These are phyloP conservation scores for Mycena sanguinolenta DNA, from an alignment of 768 basidiomycete genomes.

Conservation along the genomic window DNA sequence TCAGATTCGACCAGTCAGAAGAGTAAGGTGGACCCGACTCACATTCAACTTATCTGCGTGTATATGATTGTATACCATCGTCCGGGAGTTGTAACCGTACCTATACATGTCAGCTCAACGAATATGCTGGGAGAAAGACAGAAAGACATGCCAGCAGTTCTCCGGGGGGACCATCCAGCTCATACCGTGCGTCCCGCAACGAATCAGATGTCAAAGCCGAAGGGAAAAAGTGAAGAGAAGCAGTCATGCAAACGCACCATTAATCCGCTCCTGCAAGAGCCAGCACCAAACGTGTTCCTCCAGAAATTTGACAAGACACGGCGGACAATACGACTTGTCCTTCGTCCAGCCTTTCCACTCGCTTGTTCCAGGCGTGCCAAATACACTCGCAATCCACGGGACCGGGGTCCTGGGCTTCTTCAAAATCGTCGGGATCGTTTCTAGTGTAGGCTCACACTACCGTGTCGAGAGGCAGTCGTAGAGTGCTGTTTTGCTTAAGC, in stretches of 20 bases:
- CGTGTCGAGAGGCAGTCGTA: too few relatives aligned
- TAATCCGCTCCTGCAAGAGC: constrained; percentile 10
- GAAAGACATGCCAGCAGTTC: constrained; percentile 30
- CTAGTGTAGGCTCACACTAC: neutral
- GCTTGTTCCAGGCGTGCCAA: neutral
- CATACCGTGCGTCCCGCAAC: too few relatives aligned
- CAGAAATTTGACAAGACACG: constrained; percentile 27
- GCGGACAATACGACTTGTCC: constrained; percentile 18
- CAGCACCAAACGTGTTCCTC: constrained; percentile 29
- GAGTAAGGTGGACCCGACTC: neutral
- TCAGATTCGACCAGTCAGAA: too few relatives aligned
- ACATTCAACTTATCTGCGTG: neutral
- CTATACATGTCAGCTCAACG: neutral
- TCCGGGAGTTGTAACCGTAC: constrained; percentile 20
- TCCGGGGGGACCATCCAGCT: constrained; percentile 31
- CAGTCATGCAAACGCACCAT: neutral
- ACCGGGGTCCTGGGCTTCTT: neutral
- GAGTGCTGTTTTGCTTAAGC: too few relatives aligned
- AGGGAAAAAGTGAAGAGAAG: neutral
- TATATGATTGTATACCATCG: neutral
- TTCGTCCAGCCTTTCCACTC: neutral
- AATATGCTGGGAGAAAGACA: neutral
- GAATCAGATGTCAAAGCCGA: too few relatives aligned
- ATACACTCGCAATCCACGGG: neutral
- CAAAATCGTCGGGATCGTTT: neutral